A percentile compares a stretch with the other conserved stretches of the same genome.
These are phyloP conservation scores for Fonsecaea pedrosoi DNA, from an alignment of 2,329 filamentous ascomycete genomes.

Conservation along the genomic window DNA sequence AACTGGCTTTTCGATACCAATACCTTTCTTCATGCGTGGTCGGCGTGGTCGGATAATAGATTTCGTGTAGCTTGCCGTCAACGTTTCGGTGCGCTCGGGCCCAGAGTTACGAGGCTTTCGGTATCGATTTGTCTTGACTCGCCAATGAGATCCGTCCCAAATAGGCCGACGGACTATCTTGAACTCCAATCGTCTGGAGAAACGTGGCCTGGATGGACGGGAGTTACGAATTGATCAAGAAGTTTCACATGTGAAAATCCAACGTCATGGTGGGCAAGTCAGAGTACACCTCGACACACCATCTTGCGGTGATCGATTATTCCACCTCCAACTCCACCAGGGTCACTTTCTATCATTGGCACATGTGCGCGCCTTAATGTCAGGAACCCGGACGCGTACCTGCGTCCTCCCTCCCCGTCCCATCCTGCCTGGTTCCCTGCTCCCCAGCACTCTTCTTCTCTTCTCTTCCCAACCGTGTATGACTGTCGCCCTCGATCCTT, in stretches of 20 bases:
- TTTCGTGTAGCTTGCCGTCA: too few species aligned
- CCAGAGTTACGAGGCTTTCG: too few species aligned
- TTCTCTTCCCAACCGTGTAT: conserved; percentile 8
- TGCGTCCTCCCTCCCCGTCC: conserved; percentile 30
- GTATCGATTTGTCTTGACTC: too few species aligned
- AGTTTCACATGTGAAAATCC: conserved; percentile 12
- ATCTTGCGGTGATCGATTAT: neutral
- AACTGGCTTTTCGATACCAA: too few species aligned
- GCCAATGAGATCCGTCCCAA: neutral
- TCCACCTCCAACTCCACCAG: neutral
- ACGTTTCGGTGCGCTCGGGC: too few species aligned
- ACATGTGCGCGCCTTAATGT: conserved; percentile 11
- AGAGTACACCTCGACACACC: neutral
- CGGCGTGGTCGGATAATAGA: too few species aligned
- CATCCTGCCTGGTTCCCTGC: conserved; percentile 9
- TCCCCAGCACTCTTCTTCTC: neutral
- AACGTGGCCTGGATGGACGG: conserved; percentile 8
- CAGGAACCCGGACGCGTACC: conserved; percentile 37
- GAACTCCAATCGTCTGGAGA: conserved; percentile 9
- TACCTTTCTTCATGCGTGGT: too few species aligned
- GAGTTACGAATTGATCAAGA: neutral
- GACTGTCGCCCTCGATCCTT: conserved; percentile 12
- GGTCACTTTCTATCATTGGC: conserved; percentile 8
- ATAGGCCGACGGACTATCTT: neutral
- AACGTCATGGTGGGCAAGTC: conserved; percentile 1